Conservation (phyloP, 2,329 filamentous ascomycete species). For the Neopestalotiopsis rosae region DNA sequence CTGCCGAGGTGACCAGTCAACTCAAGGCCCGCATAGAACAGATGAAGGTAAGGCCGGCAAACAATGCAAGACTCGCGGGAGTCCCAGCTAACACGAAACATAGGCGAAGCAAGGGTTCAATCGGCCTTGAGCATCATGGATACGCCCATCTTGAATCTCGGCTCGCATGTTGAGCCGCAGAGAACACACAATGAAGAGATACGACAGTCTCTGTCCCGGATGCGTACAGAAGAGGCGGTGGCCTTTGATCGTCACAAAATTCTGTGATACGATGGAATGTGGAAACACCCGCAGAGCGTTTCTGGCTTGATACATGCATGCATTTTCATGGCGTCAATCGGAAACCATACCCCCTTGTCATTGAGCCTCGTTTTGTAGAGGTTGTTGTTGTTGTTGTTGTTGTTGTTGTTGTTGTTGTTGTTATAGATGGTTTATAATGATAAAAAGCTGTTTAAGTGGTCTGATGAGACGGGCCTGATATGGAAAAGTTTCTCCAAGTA, state of each 20-base stretch:
- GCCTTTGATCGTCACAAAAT: background rate
- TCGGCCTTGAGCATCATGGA: constrained; percentile 39
- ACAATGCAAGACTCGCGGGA: constrained; percentile 6
- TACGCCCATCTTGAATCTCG: background rate
- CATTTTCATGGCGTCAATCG: constrained; percentile 12
- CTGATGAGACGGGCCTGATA: background rate
- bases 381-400: background rate
- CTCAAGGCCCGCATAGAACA: constrained; percentile 96
- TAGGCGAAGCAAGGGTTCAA: constrained; percentile 58
- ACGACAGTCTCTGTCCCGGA: background rate
- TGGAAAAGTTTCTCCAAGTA: background rate
- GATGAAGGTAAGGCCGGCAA: constrained; percentile 74
- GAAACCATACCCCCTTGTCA: constrained; percentile 9
- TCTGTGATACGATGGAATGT: constrained; percentile 5
- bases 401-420: background rate
- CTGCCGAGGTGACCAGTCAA: constrained; percentile 96
- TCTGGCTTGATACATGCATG: constrained; percentile 15
- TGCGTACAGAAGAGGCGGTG: background rate
- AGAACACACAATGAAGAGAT: background rate
- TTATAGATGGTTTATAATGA: constrained; percentile 9
- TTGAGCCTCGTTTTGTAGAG: constrained; percentile 7
- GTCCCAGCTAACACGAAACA: constrained; percentile 22
- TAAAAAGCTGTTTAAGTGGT: background rate
- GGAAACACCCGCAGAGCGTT: constrained; percentile 3
- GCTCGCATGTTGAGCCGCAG: background rate